Conservation (phyloP, 306 rosid genomes). For the Prunus padus region DNA sequence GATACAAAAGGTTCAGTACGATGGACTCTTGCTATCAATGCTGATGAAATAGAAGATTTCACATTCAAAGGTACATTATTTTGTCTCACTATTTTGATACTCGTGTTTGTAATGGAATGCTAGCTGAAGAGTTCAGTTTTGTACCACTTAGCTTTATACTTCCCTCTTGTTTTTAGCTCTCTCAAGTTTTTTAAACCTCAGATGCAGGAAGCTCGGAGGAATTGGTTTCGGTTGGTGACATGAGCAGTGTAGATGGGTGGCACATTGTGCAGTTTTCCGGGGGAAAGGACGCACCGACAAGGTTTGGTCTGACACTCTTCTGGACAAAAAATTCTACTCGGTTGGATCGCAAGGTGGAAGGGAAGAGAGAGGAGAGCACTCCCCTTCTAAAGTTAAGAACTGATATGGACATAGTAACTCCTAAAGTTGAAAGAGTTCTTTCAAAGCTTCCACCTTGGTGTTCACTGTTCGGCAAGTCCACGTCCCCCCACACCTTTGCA, state of each 20-base stretch:
- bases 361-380: conserved; percentile 15
- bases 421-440: conserved; percentile 56
- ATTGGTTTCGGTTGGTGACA: conserved; percentile 46
- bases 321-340: conserved; percentile 51
- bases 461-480: conserved; percentile 87
- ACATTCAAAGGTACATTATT: conserved; percentile 51
- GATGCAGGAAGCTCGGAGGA: conserved; percentile 55
- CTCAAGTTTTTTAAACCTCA: conserved; percentile 18
- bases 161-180: background rate
- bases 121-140: background rate
- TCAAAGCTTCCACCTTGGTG: conserved; percentile 85
- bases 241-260: conserved; percentile 64
- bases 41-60: conserved; percentile 72
- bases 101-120: background rate
- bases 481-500: conserved; percentile 71
- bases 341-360: conserved; percentile 7
- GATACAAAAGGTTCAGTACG: conserved; percentile 79
- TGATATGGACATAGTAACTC: conserved; percentile 56
- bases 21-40: conserved; percentile 82
- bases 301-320: conserved; percentile 52
- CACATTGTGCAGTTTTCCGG: conserved; percentile 83
- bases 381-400: conserved; percentile 84
- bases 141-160: background rate
- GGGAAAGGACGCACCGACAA: conserved; percentile 62
- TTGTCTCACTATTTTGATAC: background rate